Base-by-base conservation (phyloP, 129 eudicot species). In the Rutidosis leptorrhynchoides region DNA sequence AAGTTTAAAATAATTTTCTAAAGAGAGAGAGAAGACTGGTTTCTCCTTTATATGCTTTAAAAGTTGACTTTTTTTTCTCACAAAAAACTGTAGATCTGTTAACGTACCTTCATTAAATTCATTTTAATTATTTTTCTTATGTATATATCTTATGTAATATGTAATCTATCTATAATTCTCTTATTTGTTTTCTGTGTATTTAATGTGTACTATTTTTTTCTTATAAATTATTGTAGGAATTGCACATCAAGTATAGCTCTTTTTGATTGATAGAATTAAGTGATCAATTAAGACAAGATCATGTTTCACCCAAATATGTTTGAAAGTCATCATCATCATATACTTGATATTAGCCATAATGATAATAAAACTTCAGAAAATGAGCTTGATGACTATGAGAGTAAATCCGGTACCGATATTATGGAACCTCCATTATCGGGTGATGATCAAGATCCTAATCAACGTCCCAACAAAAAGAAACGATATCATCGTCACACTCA, bases 401-500 rank as follows among this genome's bases (percentile, higher is more conserved):
- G 87, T 72, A 94, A 87, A 83, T 89, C 99, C 1, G 97, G 90
- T 4, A 89, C 99, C 8, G 99, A 93, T 73, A 81, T 89, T 49
- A 80, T 93, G 86, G 99, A 93, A 72, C 85, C 83, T 32, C 83
- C 81, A 42, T n/a, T n/a, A n/a, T 93, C 96, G 1, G 99, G 93
- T 0, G 97, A 94, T 37, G 99, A 94, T 23, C 95, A 86, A 75
- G 99, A 94, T 76, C 96, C 98, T 16, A 92, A 82, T 60, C 91
- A 92, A 78, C 91, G 89, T 6, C 93, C 97, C 42, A 81, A 81
- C 65, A 90, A 93, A 78, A 94, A 84, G 93, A 94, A 94, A 72
- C 84, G 97, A 14, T 94, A 94, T 62, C 99, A 94, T 74, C 99
- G 99, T 66, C 99, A 94, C 74, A 94, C 97, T 10, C 99, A 94